These are phyloP conservation scores for Kwoniella botswanensis DNA, from an alignment of 768 basidiomycete genomes.

Conservation along the genomic window DNA sequence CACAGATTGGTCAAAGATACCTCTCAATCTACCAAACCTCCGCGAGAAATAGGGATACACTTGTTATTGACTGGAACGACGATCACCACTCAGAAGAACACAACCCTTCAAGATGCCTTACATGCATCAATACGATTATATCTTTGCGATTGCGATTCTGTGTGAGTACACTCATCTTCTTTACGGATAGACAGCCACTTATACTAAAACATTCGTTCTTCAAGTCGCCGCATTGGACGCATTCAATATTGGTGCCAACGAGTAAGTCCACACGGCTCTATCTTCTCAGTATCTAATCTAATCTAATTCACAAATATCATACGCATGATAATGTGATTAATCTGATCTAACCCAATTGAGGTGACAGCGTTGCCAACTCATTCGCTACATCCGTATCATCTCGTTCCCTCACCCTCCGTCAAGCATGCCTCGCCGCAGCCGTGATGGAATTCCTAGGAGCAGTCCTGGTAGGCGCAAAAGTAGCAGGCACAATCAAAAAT, in stretches of 20 bases:
- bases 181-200: background rate
- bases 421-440: conserved; percentile 58
- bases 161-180: conserved; percentile 18
- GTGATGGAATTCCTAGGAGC: conserved; percentile 60
- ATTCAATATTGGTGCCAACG: conserved; percentile 59
- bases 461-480: conserved; percentile 59
- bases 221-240: conserved; percentile 56
- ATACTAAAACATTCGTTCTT: no score
- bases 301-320: background rate
- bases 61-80: background rate
- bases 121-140: conserved; percentile 56
- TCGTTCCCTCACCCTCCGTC: conserved; percentile 58
- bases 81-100: background rate
- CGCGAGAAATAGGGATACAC: no score
- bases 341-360: no score
- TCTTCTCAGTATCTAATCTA: no score
- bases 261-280: conserved; percentile 22
- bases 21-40: no score
- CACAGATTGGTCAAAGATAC: no score
- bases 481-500: conserved; percentile 59
- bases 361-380: conserved; percentile 57
- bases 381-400: conserved; percentile 60
- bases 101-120: conserved; percentile 36
- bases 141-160: conserved; percentile 57
- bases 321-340: no score